Conservation (phyloP, 1,284 basidiomycete genomes). For the Ceratobasidium sp. region DNA sequence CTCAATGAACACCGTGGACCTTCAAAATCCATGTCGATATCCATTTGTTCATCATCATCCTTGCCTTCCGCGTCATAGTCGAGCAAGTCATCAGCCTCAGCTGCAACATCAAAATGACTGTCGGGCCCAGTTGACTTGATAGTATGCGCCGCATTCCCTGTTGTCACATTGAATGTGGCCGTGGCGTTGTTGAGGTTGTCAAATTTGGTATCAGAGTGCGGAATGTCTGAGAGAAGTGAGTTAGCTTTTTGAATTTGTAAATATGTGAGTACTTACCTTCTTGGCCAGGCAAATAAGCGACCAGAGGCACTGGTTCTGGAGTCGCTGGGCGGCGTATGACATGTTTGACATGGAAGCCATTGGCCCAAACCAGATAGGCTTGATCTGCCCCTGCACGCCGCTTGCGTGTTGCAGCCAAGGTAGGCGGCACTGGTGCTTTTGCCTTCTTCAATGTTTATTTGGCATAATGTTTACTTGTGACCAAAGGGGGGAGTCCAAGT, state of each 20-base stretch:
- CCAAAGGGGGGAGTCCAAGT: constrained; percentile 3
- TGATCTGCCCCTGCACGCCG: constrained; percentile 6
- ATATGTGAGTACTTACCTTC: constrained; percentile 1
- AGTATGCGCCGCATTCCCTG: too few species aligned
- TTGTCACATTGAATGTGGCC: too few species aligned
- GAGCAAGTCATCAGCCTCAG: not conserved
- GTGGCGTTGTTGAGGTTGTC: not conserved
- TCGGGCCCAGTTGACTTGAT: not conserved
- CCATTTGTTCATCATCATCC: not conserved
- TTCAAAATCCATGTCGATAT: constrained; percentile 7
- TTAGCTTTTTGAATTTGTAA: not conserved
- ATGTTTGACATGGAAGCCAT: constrained; percentile 17
- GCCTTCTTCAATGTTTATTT: not conserved
- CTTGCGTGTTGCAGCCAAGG: constrained; percentile 9
- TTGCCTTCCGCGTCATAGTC: constrained; percentile 28
- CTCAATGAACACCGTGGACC: not conserved
- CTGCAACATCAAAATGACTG: not conserved
- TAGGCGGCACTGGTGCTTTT: not conserved
- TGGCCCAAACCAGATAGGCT: not conserved
- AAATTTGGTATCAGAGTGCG: constrained; percentile 3
- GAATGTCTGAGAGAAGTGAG: constrained; percentile 2
- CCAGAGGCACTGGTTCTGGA: not conserved
- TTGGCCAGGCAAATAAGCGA: constrained; percentile 14
- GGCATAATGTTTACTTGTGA: not conserved
- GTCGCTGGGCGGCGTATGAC: not conserved